A percentile compares a stretch with the other conserved stretches of the same genome.
Conservation (phyloP, 2,329 filamentous ascomycete genomes). For the Teratosphaeria pseudoeucalypti region DNA sequence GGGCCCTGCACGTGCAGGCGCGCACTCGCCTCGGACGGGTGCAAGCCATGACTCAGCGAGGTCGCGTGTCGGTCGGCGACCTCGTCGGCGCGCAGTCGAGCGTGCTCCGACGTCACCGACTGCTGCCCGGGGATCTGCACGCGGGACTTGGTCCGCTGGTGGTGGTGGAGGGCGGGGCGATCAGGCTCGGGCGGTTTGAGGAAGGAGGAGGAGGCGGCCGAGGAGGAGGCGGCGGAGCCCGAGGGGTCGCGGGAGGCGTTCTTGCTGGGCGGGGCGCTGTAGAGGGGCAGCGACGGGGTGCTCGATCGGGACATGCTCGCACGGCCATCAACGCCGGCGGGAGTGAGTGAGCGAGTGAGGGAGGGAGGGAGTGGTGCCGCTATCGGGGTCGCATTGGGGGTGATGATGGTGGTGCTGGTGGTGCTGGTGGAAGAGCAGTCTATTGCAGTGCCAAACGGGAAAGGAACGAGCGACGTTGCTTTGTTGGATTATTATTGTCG, state of each 20-base stretch:
- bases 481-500: background rate
- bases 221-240: conserved; percentile 20
- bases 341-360: background rate
- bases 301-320: conserved; percentile 54
- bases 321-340: conserved; percentile 30
- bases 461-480: background rate
- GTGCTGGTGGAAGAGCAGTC: background rate
- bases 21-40: conserved; percentile 68
- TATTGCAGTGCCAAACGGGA: background rate
- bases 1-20: conserved; percentile 72
- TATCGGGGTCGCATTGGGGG: background rate
- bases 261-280: conserved; percentile 32
- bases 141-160: conserved; percentile 21
- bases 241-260: conserved; percentile 6
- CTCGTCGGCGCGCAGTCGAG: conserved; percentile 63
- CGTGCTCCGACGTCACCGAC: conserved; percentile 42
- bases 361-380: background rate
- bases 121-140: conserved; percentile 26
- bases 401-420: background rate
- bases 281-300: conserved; percentile 46
- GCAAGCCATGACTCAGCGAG: conserved; percentile 72
- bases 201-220: conserved; percentile 27
- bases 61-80: conserved; percentile 68
- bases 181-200: conserved; percentile 29
- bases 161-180: conserved; percentile 8